These are phyloP conservation scores for Tephrocybe sp. DNA, from an alignment of 768 basidiomycete species.

Conservation along the genomic window DNA sequence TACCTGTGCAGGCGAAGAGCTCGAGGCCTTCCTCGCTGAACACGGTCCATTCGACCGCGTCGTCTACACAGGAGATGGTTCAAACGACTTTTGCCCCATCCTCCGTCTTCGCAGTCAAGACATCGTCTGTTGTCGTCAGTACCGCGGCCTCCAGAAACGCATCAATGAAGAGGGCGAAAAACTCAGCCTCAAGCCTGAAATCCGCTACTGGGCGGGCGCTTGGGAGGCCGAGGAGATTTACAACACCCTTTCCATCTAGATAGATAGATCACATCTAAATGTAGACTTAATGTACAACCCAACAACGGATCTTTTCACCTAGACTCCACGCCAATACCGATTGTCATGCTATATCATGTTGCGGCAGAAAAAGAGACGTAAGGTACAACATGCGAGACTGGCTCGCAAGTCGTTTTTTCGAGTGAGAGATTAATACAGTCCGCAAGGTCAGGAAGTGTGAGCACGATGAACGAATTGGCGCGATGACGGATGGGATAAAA, in stretches of 20 bases:
- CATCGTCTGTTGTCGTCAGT: conserved; percentile 72
- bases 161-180: conserved; percentile 68
- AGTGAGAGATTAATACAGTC: neutral
- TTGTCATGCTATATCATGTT: conserved; percentile 10
- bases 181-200: conserved; percentile 64
- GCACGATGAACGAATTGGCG: conserved; percentile 4
- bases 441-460: conserved; percentile 3
- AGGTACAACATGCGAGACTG: conserved; percentile 19
- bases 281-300: no score
- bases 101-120: conserved; percentile 83
- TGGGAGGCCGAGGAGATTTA: conserved; percentile 96
- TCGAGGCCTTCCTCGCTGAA: conserved; percentile 73
- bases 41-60: conserved; percentile 72
- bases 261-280: no score
- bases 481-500: neutral
- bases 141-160: conserved; percentile 75
- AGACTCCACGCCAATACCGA: neutral
- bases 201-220: conserved; percentile 88
- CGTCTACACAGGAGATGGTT: conserved; percentile 91
- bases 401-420: conserved; percentile 18
- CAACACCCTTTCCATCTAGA: conserved; percentile 31
- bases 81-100: conserved; percentile 94
- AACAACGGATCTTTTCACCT: no score
- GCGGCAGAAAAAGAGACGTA: conserved; percentile 7
- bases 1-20: conserved; percentile 71